Percentiles rank a stretch among this genome's conserved stretches.
These are phyloP conservation scores for Tricholoma saponaceum DNA, from an alignment of 768 basidiomycete genomes.

Conservation along the genomic window DNA sequence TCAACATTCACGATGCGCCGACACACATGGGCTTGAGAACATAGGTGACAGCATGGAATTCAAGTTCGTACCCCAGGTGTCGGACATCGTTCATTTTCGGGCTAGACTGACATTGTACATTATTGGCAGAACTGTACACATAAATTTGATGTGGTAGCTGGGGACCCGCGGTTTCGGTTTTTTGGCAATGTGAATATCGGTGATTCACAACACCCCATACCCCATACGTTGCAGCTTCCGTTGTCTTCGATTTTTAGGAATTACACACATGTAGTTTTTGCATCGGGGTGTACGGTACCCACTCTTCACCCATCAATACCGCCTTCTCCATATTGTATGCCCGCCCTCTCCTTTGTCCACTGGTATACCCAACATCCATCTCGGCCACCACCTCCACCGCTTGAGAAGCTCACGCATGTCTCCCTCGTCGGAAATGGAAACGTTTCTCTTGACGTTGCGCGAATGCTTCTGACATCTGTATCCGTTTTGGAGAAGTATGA, in stretches of 20 bases:
- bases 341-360: conserved; percentile 83
- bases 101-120: neutral
- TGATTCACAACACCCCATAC: conserved; percentile 32
- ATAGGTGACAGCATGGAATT: neutral
- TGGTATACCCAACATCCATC: conserved; percentile 97
- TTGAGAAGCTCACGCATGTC: conserved; percentile 66
- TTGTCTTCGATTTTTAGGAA: conserved; percentile 56
- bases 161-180: conserved; percentile 80
- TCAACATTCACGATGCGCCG: neutral
- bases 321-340: conserved; percentile 47
- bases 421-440: conserved; percentile 93
- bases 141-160: conserved; percentile 83
- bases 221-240: conserved; percentile 54
- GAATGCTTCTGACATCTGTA: conserved; percentile 78
- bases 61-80: conserved; percentile 7
- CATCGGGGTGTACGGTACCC: conserved; percentile 78
- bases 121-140: conserved; percentile 82
- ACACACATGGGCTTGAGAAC: conserved; percentile 1
- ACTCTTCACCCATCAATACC: conserved; percentile 51
- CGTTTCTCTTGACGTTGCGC: conserved; percentile 88
- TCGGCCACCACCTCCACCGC: conserved; percentile 51
- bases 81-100: conserved; percentile 2
- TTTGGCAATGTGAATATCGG: conserved; percentile 86
- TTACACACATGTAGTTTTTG: conserved; percentile 85
- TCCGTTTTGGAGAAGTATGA: conserved; percentile 66